Base-by-base conservation (phyloP, 2,329 filamentous ascomycete genomes). In the Phoma sp. region DNA sequence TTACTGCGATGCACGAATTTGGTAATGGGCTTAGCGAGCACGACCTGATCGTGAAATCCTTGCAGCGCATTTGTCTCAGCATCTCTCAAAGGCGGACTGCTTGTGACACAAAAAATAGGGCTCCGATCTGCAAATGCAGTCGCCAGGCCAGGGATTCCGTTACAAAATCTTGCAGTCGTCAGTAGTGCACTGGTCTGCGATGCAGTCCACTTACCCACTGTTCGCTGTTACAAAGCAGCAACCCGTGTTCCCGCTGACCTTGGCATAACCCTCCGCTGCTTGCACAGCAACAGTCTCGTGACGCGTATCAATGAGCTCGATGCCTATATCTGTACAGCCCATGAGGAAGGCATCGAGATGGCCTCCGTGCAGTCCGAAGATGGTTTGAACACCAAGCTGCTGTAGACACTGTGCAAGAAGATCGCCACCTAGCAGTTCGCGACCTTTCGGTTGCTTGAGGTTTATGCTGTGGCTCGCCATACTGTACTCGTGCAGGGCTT, bases 231-330 rank as follows among this genome's bases (percentile, higher is more conserved):
- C 74, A 48, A 81, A 81, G 51, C 75, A 77, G n/a, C 76, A 74
- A 9, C 77, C 79, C 9, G 77, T 72, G 49, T 77, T 77, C 1
- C 73, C 73, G n/a, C 69, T 74, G 37, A 80, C 65, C 56, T 78
- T 80, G 2, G 76, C 68, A 61, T 80, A 80, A 7, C 74, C 75
- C 60, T 81, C 78, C 0, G 78, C 78, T 7, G 78, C 79, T 60
- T 81, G 78, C 2, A 81, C 76, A 11, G 79, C 78, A 12, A 76
- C 76, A 1, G 79, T 79, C 59, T 81, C 78, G 58, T 81, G 79
- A 34, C 79, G 64, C 0, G 77, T 80, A 55, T 81, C 78, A 20
- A 81, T 67, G 2, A 81, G 68, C 5, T 68, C 69, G 39, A 81
- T 80, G 11, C 73, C 77, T 12, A 67, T 54, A 18, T 72, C 66